Conservation (phyloP, 2,329 filamentous ascomycete genomes). For the Verticillium zaregamsianum region DNA sequence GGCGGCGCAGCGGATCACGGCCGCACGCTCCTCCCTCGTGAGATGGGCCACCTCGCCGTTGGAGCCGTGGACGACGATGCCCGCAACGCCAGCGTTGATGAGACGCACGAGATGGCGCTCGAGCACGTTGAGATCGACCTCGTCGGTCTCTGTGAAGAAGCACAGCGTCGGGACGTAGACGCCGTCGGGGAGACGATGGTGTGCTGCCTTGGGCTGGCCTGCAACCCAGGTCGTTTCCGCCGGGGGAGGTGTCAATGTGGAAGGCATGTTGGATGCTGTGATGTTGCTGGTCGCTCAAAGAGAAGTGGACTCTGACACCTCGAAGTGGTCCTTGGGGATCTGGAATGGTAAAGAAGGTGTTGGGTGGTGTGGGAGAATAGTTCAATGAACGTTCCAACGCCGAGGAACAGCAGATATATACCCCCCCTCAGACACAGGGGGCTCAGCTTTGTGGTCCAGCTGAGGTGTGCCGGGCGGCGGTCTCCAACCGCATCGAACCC, state of each 20-base stretch:
- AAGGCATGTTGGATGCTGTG: conserved; percentile 1
- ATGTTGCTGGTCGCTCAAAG: no score
- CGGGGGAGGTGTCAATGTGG: not conserved
- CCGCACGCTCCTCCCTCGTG: conserved; percentile 62
- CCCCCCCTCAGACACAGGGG: not conserved
- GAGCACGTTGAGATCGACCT: conserved; percentile 24
- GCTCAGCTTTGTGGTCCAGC: not conserved
- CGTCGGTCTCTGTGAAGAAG: conserved; percentile 30
- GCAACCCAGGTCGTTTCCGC: not conserved
- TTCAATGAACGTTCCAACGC: not conserved
- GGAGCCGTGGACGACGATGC: conserved; percentile 65
- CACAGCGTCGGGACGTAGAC: conserved; percentile 33
- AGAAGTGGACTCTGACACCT: no score
- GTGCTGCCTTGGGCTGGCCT: conserved; percentile 6
- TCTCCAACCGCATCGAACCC: not conserved
- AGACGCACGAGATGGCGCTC: conserved; percentile 29
- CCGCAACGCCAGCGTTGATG: conserved; percentile 56
- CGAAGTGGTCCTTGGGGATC: no score
- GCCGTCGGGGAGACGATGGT: conserved; percentile 15
- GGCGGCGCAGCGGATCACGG: conserved; percentile 66
- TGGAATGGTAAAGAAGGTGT: not conserved
- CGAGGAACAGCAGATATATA: not conserved
- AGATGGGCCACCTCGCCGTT: conserved; percentile 73
- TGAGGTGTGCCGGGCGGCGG: not conserved
- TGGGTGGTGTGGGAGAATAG: not conserved